phyloP scores from a whole-genome alignment of 2,329 filamentous ascomycete genomes.

The Dactylellina haptotyla region DNA sequence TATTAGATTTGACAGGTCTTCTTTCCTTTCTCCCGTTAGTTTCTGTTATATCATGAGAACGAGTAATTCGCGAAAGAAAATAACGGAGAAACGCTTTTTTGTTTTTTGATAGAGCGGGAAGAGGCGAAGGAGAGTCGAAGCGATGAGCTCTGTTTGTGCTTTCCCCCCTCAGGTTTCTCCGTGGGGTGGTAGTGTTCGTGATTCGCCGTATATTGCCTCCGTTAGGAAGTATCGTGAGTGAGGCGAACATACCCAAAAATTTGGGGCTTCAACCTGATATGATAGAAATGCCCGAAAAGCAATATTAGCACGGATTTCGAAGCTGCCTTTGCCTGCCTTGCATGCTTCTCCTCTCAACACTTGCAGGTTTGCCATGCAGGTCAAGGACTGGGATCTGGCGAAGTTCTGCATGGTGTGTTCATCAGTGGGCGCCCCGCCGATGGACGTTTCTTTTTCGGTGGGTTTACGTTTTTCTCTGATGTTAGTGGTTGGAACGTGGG shows the following conservation, averaged over 20 bases:
- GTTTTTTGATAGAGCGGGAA: no score
- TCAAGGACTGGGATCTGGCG: slow-evolving; percentile 35
- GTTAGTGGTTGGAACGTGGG: slow-evolving; percentile 40
- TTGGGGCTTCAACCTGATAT: no score
- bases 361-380: slow-evolving; percentile 44
- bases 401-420: slow-evolving; percentile 37
- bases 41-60: slow-evolving; percentile 45
- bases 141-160: no score
- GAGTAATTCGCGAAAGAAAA: slow-evolving; percentile 4
- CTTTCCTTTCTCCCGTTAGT: slow-evolving; percentile 12
- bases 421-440: slow-evolving; percentile 18
- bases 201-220: slow-evolving; percentile 47
- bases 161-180: no score
- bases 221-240: slow-evolving; percentile 31
- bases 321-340: background rate
- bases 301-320: no score
- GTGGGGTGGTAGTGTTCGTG: slow-evolving; percentile 33
- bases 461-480: slow-evolving; percentile 8
- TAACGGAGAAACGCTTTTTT: no score
- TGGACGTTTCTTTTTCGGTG: slow-evolving; percentile 21
- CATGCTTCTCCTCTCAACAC: slow-evolving; percentile 7
- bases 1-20: background rate
- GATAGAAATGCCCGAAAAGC: no score
- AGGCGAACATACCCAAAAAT: slow-evolving; percentile 41
- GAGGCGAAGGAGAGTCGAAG: slow-evolving; percentile 1